Base-by-base conservation (phyloP, 768 basidiomycete genomes). In the Agaricus subrufescens region DNA sequence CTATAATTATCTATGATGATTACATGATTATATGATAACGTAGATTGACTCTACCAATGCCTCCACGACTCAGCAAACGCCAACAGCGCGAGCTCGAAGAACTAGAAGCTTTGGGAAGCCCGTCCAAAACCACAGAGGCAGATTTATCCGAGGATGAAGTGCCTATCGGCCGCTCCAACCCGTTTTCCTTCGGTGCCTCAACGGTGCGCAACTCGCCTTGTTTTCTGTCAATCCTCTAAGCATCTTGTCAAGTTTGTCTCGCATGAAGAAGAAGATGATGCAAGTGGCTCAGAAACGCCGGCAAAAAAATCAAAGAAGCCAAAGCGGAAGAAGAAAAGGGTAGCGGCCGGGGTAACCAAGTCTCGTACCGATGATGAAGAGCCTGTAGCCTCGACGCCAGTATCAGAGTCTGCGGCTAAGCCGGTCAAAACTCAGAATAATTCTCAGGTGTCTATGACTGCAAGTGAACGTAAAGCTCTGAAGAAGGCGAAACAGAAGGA, bases 41-140 rank as follows among this genome's bases (percentile, higher is more conserved):
- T 19, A 11, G 34, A 34, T 34, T 34, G 11, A 34, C 34, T 34
- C 11, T 3, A 3, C 2, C 5, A 8, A 91, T 89, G 89, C 77
- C 87, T 55, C 83, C 87, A 23, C 78, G 88, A 59, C 71, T 87
- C 39, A 94, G 83, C 71, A 95, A 92, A 71, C 79, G 94, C 47
- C 92, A 94, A 68, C 90, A 94, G 64, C 75, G 93, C 46, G 91
- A 93, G 64, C 77, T 85, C 25, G 91, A 94, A 57, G 91, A 95
- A 60, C 80, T 95, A 1, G 76, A 82, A 37, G 79, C 82, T 1
- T 76, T 87, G 39, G 72, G 72, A 61, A 55, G 58, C 9, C 29
- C 47, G 8, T 11, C 30, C 8, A 50, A 50, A 14, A n/a, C 19
- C 25, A 10, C 55, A 50, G 48, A 43, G 40, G 38, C 49, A 7